Base-by-base conservation (phyloP, 2,329 filamentous ascomycete species). In the Cyphellophora attinorum region DNA sequence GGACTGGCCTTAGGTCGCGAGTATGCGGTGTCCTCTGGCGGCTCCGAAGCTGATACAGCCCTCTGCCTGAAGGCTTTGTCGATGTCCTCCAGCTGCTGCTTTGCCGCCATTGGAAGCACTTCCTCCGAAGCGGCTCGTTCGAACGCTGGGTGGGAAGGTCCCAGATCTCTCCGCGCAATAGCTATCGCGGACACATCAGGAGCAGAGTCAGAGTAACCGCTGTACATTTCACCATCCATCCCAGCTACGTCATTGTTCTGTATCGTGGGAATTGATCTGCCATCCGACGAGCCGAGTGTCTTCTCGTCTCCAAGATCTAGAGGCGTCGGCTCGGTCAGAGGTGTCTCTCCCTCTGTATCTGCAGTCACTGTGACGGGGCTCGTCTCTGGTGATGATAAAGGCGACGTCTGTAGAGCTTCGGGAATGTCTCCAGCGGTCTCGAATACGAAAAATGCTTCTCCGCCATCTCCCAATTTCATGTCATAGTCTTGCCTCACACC, bases 401-500 rank as follows among this genome's bases (percentile, higher is more conserved):
- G 91, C 31, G 89, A 96, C 1, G 91, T 98, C 62, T 96, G 91
- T 54, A 96, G 66, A 37, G 82, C 85, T 57, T 84, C 81, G n/a
- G 91, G 91, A 39, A 98, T 91, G 51, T 77, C 81, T 48, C 89
- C 85, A 34, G 80, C 81, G 6, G 91, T 98, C 64, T 96, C 86
- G 53, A 98, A 96, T 45, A 98, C 86, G 60, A 98, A 98, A 64
- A 98, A 98, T 16, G 91, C 91, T 65, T 98, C 91, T 46, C 91
- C 91, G 34, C 85, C 91, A 57, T 98, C 91, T 29, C 91, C 91
- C 13, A 98, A 72, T 64, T 98, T 98, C 91, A 98, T 98, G 30
- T 91, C 79, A 66, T 93, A 95, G 48, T 91, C 72, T 58, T 94
- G 86, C 61, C 91, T 93, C 41, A 74, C 65, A 52, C 84, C 82